Base-by-base conservation (phyloP, 177 flowering plant species). In the Vitis hybrid region DNA sequence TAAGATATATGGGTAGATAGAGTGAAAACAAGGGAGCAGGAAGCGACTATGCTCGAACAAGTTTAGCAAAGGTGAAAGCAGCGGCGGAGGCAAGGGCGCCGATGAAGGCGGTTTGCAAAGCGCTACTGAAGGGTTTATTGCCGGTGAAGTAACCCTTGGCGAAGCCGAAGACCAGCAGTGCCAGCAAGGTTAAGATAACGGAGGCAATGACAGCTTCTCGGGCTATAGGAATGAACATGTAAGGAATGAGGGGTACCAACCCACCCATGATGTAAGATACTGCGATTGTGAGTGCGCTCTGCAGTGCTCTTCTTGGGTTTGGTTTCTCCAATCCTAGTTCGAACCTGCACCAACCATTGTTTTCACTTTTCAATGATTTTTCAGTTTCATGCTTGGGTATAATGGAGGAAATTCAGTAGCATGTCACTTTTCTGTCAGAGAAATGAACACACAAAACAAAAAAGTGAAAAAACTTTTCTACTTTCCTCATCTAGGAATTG, bases 241-340 rank as follows among this genome's bases (percentile, higher is more conserved):
- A 92, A 6, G 97, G 98, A 56, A 77, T 0, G 3, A 94, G 90
- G 0, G 97, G 98, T 30, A 92, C 94, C 45, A 89, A n/a, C 17
- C 98, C 97, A 3, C 98, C 97, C 11, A 86, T 56, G 1, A 90
- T 57, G 85, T 94, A 94, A 10, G 98, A 85, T 0, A 89, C 32
- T 2, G 97, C 97, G 8, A 94, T 94, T 0, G 98, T 94, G 10
- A 92, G 21, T 66, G 97, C 98, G 64, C 98, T 94, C 66, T 89
- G 82, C 13, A 89, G 57, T 7, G 98, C 98, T 72, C 98, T 89
- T 60, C 79, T 88, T 56, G 98, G 98, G 55, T 90, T 84, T n/a
- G 98, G 98, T 82, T 92, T 92, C 83, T 94, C 97, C 72, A 92
- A 73, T 68, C 98, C 98, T 30, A 94, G 87, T 61, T 94, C 98